Evolutionary conservation across 345 rosid genomes (phyloP).

Genomic region (Euphorbia tirucalli): DNA sequence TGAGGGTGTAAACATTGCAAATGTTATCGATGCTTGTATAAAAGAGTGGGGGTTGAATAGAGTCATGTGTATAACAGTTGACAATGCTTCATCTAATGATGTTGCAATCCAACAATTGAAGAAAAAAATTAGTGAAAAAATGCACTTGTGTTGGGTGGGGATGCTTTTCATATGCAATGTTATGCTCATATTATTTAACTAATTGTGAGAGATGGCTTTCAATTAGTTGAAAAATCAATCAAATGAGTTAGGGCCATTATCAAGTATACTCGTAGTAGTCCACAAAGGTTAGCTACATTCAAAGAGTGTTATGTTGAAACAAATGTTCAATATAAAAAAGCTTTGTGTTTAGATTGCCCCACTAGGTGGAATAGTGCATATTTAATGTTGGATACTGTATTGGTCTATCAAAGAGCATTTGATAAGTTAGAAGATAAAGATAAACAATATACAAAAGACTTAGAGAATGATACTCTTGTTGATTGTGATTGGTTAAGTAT

Average conservation of each 20-base stretch:
- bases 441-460: neutral
- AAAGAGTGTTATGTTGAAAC: too few species aligned
- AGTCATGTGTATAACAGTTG: neutral
- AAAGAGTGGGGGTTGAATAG: neutral
- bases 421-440: neutral
- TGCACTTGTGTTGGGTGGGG: neutral
- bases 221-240: neutral
- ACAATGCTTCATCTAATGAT: conserved; percentile 1
- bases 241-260: neutral
- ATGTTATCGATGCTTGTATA: neutral
- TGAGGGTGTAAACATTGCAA: neutral
- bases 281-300: neutral
- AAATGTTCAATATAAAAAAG: too few species aligned
- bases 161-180: neutral
- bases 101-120: neutral
- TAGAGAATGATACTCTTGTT: neutral
- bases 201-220: neutral
- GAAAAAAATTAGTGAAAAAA: too few species aligned
- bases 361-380: neutral
- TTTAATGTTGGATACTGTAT: neutral
- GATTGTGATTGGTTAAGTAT: too few species aligned
- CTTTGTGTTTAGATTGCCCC: neutral
- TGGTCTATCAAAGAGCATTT: neutral
- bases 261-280: neutral
- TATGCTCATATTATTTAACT: neutral